A percentile compares a stretch with the other conserved stretches of the same genome.
Conservation (phyloP, 345 rosid genomes). For the Eutrema yunnanense region DNA sequence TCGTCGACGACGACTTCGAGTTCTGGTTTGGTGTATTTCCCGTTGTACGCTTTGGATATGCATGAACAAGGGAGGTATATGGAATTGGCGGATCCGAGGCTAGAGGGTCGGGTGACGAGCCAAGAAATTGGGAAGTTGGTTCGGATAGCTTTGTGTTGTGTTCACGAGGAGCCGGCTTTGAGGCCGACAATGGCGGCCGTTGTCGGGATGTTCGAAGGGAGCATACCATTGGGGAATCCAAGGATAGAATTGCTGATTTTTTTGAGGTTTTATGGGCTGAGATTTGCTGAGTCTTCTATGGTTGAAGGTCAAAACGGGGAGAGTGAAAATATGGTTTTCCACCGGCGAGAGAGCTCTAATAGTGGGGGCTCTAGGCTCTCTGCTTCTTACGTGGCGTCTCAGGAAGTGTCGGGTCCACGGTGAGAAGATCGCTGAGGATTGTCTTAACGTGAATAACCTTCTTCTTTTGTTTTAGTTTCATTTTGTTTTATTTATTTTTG, state of each 20-base stretch:
- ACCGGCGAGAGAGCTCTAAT: constrained; percentile 32
- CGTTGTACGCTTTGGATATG: constrained; percentile 82
- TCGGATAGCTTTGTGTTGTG: constrained; percentile 62
- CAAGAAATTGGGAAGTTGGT: constrained; percentile 54
- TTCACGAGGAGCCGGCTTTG: constrained; percentile 55
- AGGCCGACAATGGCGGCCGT: constrained; percentile 62
- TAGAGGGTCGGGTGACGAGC: constrained; percentile 60
- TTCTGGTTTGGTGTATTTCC: constrained; percentile 57
- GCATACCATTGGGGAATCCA: constrained; percentile 51
- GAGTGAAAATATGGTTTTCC: constrained; percentile 30
- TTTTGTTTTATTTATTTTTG: neutral
- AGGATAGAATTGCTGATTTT: constrained; percentile 74
- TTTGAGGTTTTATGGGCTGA: constrained; percentile 71
- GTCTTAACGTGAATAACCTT: neutral
- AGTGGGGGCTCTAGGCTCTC: constrained; percentile 32
- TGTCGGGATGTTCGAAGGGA: constrained; percentile 73
- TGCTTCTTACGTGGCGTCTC: constrained; percentile 66
- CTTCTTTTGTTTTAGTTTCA: neutral
- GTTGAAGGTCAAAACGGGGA: constrained; percentile 38
- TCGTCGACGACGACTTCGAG: constrained; percentile 36
- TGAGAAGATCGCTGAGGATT: neutral
- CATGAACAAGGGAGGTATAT: constrained; percentile 62
- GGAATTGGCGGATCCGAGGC: constrained; percentile 76
- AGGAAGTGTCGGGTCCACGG: constrained; percentile 88
- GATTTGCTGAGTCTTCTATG: constrained; percentile 71